Evolutionary conservation across 2,329 filamentous ascomycete species (phyloP), one percentile per base, ranked within the genome.

Genomic region (Aspergillus luchuensis): DNA sequence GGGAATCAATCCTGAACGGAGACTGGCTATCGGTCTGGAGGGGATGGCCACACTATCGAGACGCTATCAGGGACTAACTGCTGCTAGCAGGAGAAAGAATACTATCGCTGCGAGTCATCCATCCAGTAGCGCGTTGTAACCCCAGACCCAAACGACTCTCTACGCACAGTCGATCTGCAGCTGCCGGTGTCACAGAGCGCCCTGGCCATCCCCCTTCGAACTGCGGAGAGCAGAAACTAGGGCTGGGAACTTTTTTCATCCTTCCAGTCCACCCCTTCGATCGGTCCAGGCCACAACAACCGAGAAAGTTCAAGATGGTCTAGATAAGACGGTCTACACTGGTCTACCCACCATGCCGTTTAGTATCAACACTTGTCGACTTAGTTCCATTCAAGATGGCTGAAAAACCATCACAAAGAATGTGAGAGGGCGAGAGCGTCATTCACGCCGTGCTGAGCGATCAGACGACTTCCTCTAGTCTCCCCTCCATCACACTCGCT

Each of bases 91-190:
- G 21, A 56, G 53, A 47, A 51, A 30, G 19, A 58, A 21, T 11
- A 28, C 25, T 28, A 45, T 45, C 3, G 50, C 33, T 60, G 61
- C 61, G 57, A 56, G 61, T 58, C 61, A 63, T 63, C 13, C 19
- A 45, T 23, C n/a, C 45, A 33, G 38, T 28, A 50, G 8, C 36
- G 41, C 30, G 23, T 56, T 30, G 58, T 54, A 48, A 57, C 50
- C 58, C 61, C 54, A 60, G 53, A 63, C 60, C 58, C 56, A n/a
- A 56, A 13, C 45, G 47, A 39, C 19, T 47, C 54, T 52, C 15
- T 30, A 57, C 58, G 57, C 61, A 62, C 57, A 50, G 58, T 62
- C 60, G 57, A 62, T 62, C 60, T 60, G 59, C 51, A 61, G 52
- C 59, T 51, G 50, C 43, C 57, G 56, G 55, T 61, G 36, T 30